Conservation (phyloP, 495 filamentous ascomycete genomes). For the Hypoxylon intermedium region DNA sequence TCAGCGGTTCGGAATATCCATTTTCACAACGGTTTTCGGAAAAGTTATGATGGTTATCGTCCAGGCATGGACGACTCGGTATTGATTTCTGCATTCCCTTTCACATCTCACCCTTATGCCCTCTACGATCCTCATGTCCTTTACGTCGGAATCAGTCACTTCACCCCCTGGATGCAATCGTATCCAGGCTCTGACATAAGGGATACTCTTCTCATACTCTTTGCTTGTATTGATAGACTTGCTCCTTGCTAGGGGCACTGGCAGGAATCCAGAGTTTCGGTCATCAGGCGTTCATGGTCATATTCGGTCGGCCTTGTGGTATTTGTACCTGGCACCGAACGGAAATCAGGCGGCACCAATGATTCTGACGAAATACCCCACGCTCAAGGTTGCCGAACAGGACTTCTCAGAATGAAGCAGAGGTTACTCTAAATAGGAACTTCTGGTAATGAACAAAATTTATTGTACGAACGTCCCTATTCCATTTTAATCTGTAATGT, state of each 20-base stretch:
- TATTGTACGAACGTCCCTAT: slow-evolving; percentile 7
- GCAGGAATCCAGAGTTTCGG: slow-evolving; percentile 40
- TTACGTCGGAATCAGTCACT: slow-evolving; percentile 40
- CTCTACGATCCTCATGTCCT: slow-evolving; percentile 31
- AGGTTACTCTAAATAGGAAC: slow-evolving; percentile 42
- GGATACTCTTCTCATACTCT: slow-evolving; percentile 28
- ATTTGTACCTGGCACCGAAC: slow-evolving; percentile 44
- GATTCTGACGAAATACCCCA: slow-evolving; percentile 45
- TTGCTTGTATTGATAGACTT: slow-evolving; percentile 50
- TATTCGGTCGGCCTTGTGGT: slow-evolving; percentile 41
- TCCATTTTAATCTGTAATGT: slow-evolving; percentile 3
- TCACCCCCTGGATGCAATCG: slow-evolving; percentile 20
- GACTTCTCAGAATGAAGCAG: slow-evolving; percentile 42
- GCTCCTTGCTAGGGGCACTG: slow-evolving; percentile 41
- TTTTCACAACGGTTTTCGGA: slow-evolving; percentile 50
- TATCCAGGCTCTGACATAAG: slow-evolving; percentile 24
- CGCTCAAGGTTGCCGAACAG: slow-evolving; percentile 42
- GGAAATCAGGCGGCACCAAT: slow-evolving; percentile 47
- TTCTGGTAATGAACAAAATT: slow-evolving; percentile 47
- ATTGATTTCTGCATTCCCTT: slow-evolving; percentile 47
- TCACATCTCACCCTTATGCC: slow-evolving; percentile 32
- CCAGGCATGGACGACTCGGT: slow-evolving; percentile 45
- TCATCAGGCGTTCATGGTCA: slow-evolving; percentile 47
- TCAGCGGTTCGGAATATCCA: slow-evolving; percentile 42
- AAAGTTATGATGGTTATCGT: slow-evolving; percentile 57